Evolutionary conservation across 129 eudicot species (phyloP).

Genomic region (Tanacetum coccineum): DNA sequence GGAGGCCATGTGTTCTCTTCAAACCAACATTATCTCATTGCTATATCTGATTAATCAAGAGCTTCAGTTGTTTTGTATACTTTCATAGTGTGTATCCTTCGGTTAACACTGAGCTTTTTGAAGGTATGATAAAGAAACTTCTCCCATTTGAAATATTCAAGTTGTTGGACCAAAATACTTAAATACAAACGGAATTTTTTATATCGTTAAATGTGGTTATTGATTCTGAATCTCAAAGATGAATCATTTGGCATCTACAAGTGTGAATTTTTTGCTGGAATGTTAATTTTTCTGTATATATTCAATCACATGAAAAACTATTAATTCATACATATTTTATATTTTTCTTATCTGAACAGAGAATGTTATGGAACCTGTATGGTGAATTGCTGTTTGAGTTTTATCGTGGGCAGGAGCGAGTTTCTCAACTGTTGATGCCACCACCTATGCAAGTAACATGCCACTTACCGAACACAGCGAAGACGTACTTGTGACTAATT

Average conservation of each 20-base stretch:
- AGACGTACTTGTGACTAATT: constrained; percentile 27
- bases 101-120: constrained; percentile 31
- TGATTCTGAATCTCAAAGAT: neutral
- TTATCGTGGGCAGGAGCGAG: constrained; percentile 5
- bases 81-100: constrained; percentile 27
- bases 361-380: constrained; percentile 26
- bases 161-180: constrained; percentile 15
- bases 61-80: constrained; percentile 42
- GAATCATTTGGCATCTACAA: neutral
- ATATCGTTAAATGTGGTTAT: neutral
- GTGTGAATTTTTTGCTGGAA: neutral
- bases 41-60: constrained; percentile 31
- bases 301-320: constrained; percentile 14
- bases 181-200: neutral
- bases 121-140: constrained; percentile 32
- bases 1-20: constrained; percentile 36
- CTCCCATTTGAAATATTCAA: neutral
- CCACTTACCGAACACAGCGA: constrained; percentile 13
- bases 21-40: constrained; percentile 22
- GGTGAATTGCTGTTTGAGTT: constrained; percentile 37
- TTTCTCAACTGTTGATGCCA: constrained; percentile 25
- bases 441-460: constrained; percentile 27
- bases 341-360: constrained; percentile 12
- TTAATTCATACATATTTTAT: neutral
- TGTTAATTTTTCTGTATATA: neutral